Conservation (phyloP, 176 grass and related monocot genomes). For the Oryza nivara region DNA sequence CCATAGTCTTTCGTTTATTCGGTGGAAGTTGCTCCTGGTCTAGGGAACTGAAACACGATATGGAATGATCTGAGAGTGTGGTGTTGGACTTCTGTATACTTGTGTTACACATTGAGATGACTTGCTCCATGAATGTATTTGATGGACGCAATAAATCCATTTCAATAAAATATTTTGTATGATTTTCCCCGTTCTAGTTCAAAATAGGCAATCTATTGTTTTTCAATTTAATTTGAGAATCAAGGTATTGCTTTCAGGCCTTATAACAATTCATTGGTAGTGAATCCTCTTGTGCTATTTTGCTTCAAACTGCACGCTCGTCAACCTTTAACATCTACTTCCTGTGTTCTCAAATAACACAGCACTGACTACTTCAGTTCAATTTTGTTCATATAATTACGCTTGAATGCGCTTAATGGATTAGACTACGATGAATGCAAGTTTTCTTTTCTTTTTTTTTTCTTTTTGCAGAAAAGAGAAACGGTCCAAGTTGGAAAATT, state of each 20-base stretch:
- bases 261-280: no score
- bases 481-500: no score
- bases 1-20: not conserved
- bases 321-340: no score
- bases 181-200: not conserved
- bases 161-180: constrained; percentile 27
- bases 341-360: no score
- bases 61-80: constrained; percentile 9
- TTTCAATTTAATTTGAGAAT: not conserved
- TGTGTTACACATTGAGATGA: constrained; percentile 16
- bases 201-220: not conserved
- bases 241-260: not conserved
- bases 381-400: no score
- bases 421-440: no score
- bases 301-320: not conserved
- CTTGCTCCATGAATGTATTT: constrained; percentile 35
- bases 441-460: no score
- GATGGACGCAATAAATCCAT: constrained; percentile 24
- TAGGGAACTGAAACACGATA: not conserved
- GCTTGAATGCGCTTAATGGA: no score
- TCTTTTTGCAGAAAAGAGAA: no score
- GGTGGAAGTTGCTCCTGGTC: constrained; percentile 12
- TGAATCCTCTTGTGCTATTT: not conserved
- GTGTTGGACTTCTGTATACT: constrained; percentile 15
- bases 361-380: no score